Conservation (phyloP, 2,329 filamentous ascomycete species). For the Fusarium equiseti region DNA sequence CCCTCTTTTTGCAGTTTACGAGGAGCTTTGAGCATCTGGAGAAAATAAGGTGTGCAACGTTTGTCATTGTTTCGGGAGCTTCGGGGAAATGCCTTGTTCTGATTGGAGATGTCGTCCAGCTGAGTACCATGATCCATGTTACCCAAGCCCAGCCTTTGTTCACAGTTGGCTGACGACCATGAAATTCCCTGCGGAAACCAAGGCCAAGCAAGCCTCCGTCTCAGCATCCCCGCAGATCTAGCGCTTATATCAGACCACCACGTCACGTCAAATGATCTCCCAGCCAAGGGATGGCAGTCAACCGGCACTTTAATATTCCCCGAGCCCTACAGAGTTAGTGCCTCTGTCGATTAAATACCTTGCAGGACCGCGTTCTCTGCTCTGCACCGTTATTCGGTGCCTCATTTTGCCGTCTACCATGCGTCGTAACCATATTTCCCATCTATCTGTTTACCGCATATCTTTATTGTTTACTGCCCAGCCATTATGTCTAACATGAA, state of each 20-base stretch:
- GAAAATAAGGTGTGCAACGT: background rate
- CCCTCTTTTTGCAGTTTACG: background rate
- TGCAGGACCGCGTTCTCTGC: background rate
- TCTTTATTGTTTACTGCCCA: background rate
- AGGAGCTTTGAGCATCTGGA: background rate
- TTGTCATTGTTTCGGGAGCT: background rate
- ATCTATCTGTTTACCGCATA: background rate
- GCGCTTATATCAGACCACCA: conserved; percentile 17
- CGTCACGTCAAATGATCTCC: conserved; percentile 4
- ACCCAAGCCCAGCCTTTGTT: background rate
- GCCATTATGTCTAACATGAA: background rate
- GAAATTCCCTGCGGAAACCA: background rate
- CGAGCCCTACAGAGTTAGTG: conserved; percentile 3
- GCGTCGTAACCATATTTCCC: background rate
- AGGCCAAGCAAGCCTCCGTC: background rate
- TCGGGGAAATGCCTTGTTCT: background rate
- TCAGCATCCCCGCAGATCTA: conserved; percentile 14
- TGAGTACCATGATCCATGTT: conserved; percentile 3
- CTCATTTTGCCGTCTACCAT: background rate
- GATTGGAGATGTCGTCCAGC: background rate
- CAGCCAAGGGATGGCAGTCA: background rate
- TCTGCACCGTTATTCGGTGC: background rate
- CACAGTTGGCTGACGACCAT: background rate
- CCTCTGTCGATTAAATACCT: background rate
- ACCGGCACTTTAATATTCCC: conserved; percentile 7